Evolutionary conservation across 805 yeast genomes (phyloP).

Genomic region (Ogataea trehaloabstinens): DNA sequence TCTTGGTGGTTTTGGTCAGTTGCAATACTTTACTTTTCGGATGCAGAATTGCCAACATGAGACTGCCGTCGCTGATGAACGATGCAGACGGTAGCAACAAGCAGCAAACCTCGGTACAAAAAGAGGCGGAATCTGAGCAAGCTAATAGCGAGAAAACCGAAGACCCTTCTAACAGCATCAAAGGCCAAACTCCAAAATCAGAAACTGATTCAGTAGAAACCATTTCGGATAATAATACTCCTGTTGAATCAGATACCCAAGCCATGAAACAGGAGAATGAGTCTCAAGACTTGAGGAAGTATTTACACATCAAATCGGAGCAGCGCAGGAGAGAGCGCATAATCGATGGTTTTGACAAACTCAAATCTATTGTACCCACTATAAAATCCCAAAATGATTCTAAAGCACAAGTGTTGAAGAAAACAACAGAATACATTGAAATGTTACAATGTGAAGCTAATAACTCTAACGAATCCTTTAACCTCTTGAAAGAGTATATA

Average conservation of each 20-base stretch:
- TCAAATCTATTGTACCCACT: slow-evolving; percentile 39
- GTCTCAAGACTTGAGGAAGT: slow-evolving; percentile 25
- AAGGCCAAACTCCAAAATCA: too few species aligned
- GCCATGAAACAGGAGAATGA: slow-evolving; percentile 11
- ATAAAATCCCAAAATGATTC: slow-evolving; percentile 42
- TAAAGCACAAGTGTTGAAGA: slow-evolving; percentile 42
- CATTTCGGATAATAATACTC: too few species aligned
- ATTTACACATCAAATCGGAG: slow-evolving; percentile 44
- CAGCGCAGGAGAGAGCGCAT: slow-evolving; percentile 45
- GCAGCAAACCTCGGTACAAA: too few species aligned
- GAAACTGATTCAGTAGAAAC: too few species aligned
- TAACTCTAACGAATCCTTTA: slow-evolving; percentile 18
- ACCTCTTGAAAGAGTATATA: slow-evolving; percentile 21
- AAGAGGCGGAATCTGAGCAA: too few species aligned
- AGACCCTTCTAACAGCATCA: too few species aligned
- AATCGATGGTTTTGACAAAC: slow-evolving; percentile 43
- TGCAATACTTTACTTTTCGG: too few species aligned
- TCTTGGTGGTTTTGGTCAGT: too few species aligned
- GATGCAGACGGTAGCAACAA: neutral
- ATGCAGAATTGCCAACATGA: neutral
- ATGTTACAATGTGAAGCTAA: slow-evolving; percentile 32
- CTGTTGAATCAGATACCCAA: too few species aligned
- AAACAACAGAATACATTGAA: slow-evolving; percentile 42
- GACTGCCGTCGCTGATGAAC: neutral
- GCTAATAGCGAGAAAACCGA: too few species aligned